Base-by-base conservation (phyloP, 495 filamentous ascomycete genomes). In the Trypethelium eluteriae region DNA sequence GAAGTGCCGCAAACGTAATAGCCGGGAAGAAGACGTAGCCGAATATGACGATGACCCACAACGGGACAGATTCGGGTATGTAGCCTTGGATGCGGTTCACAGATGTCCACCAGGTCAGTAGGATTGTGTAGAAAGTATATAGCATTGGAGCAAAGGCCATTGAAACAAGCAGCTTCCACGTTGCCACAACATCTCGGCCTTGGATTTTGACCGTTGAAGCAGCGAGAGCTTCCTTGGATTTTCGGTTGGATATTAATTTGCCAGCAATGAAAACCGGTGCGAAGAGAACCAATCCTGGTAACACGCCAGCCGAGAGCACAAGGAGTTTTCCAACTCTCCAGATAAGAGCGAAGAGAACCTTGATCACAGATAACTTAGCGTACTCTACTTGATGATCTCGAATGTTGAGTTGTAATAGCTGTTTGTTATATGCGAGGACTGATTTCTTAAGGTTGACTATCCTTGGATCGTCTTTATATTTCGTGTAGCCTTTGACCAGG, bases 361-460 rank as follows among this genome's bases (percentile, higher is more conserved):
- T 87, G 36, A 84, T 75, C 68, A 89, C 85, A 0, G 89, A 89
- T 76, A 95, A 87, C 72, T 86, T 93, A 62, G 89, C 92, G 71
- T 96, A 97, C 72, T 91, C 86, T 12, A 99, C 91, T 78, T 99
- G 94, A 75, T 99, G 94, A 75, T 99, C 94, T 16, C 91, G 88
- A 63, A 98, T 83, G 68, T 89, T 89, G 39, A 99, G 79, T 50
- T 91, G 87, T 62, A 89, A 86, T 25, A 98, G 87, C 75, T 93
- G 86, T 64, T 86, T 86, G 78, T 98, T 97, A 82, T 99, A 99
- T 68, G 84, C 83, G 47, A 84, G 84, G 50, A 99, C 90, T 3
- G 86, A 87, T 63, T 88, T 86, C 70, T 88, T 89, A 32, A 99
- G 80, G 38, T 85, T 80, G 44, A 92, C 79, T 71, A 98, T 92